phyloP scores from a whole-genome alignment of 2,329 filamentous ascomycete genomes.

The Claviceps spartinae region DNA sequence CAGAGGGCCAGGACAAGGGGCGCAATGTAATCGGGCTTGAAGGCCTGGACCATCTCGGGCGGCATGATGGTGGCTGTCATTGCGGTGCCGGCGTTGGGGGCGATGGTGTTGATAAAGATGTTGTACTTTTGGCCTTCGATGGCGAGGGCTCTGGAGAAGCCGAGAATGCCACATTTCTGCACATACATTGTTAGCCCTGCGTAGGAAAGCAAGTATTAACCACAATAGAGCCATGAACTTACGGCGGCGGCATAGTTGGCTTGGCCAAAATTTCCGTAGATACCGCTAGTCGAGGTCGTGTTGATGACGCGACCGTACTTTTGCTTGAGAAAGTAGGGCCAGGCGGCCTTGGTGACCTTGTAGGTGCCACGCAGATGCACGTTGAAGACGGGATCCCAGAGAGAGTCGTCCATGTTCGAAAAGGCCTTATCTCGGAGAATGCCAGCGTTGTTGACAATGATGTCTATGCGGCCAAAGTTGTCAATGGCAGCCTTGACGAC shows the following conservation, averaged over 20 bases:
- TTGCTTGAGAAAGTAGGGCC: slow-evolving; percentile 95
- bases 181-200: too few relatives aligned
- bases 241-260: slow-evolving; percentile 89
- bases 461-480: slow-evolving; percentile 83
- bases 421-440: slow-evolving; percentile 98
- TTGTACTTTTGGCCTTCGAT: slow-evolving; percentile 94
- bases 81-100: slow-evolving; percentile 88
- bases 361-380: slow-evolving; percentile 92
- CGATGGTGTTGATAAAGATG: slow-evolving; percentile 96
- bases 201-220: too few relatives aligned
- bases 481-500: slow-evolving; percentile 92
- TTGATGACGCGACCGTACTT: slow-evolving; percentile 97
- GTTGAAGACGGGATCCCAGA: slow-evolving; percentile 85
- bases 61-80: slow-evolving; percentile 93
- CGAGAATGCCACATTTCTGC: slow-evolving; percentile 82
- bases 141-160: slow-evolving; percentile 85
- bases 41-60: slow-evolving; percentile 94
- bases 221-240: slow-evolving; percentile 23
- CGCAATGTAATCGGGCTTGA: slow-evolving; percentile 98
- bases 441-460: slow-evolving; percentile 94
- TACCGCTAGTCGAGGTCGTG: slow-evolving; percentile 91
- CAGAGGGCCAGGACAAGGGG: slow-evolving; percentile 75
- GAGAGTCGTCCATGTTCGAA: slow-evolving; percentile 86
- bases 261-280: slow-evolving; percentile 98
- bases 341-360: slow-evolving; percentile 92